Percentiles rank a stretch among this genome's conserved stretches.
Conservation (phyloP, 257 asterid species). For the Petrea volubilis region DNA sequence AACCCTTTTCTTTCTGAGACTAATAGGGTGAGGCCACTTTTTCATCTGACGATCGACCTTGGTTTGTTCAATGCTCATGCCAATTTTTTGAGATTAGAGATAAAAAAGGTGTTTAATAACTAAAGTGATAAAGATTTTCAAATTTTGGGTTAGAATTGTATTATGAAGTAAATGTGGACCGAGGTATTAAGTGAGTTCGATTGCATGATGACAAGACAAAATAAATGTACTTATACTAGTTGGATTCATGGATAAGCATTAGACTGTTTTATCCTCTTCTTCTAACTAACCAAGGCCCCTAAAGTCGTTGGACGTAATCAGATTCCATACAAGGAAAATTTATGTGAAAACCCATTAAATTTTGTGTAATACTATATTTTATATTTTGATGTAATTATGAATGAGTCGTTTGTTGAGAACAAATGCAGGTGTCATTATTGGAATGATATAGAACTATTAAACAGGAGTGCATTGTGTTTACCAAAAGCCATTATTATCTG, state of each 20-base stretch:
- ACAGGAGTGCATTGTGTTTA: not conserved
- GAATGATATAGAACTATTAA: not conserved
- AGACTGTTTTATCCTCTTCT: not conserved
- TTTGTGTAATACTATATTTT: not conserved
- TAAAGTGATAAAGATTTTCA: conserved; percentile 2
- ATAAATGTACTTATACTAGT: not conserved
- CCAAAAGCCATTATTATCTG: conserved; percentile 7
- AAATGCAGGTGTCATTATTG: conserved; percentile 1
- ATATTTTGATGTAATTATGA: not conserved
- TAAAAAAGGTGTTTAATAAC: not conserved
- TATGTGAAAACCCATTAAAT: not conserved
- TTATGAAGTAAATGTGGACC: not conserved
- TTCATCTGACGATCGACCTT: not conserved
- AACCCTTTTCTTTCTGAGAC: not conserved
- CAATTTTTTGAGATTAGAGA: not conserved
- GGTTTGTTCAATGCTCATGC: not conserved
- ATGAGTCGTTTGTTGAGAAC: not conserved
- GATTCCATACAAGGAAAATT: not conserved
- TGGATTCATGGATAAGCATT: not conserved
- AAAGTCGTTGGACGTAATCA: not conserved
- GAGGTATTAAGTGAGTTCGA: not conserved
- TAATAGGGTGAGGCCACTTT: not conserved
- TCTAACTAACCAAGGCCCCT: not conserved
- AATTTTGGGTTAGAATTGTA: not conserved
- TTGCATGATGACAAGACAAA: not conserved